phyloP scores from a whole-genome alignment of 1,139 yeast species.

The Diutina rugosa region DNA sequence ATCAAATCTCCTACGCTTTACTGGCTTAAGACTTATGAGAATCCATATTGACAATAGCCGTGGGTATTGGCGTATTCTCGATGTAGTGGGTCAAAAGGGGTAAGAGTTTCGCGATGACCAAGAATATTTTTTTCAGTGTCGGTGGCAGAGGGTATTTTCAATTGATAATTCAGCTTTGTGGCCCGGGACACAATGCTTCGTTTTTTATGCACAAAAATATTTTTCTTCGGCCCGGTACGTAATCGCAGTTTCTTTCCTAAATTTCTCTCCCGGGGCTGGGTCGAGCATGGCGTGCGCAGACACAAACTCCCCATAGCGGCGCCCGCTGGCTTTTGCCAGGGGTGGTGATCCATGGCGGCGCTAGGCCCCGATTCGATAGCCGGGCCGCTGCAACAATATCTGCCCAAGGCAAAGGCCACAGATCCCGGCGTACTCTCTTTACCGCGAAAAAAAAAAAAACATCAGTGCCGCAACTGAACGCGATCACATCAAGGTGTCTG shows the following conservation, averaged over 20 bases:
- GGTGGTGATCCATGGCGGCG: not conserved
- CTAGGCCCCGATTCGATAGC: not conserved
- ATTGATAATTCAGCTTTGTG: not conserved
- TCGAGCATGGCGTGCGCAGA: too few relatives aligned
- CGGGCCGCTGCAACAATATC: not conserved
- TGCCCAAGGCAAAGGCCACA: not conserved
- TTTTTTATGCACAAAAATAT: too few relatives aligned
- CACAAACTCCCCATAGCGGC: not conserved
- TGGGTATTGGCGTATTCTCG: too few relatives aligned
- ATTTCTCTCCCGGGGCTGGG: too few relatives aligned
- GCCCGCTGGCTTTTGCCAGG: not conserved
- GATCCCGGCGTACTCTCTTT: not conserved
- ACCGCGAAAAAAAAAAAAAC: too few relatives aligned
- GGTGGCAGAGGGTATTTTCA: not conserved
- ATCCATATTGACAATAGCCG: too few relatives aligned
- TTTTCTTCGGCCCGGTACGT: not conserved
- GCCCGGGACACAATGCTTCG: not conserved
- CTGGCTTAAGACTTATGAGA: too few relatives aligned
- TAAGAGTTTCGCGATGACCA: not conserved
- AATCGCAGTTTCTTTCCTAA: not conserved
- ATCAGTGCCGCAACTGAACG: too few relatives aligned
- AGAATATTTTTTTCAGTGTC: too few relatives aligned
- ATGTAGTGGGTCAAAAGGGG: too few relatives aligned
- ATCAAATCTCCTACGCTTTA: too few relatives aligned
- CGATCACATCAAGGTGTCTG: too few relatives aligned